Conservation (phyloP, 140 eudicot species). For the Ambrosia hybrid region DNA sequence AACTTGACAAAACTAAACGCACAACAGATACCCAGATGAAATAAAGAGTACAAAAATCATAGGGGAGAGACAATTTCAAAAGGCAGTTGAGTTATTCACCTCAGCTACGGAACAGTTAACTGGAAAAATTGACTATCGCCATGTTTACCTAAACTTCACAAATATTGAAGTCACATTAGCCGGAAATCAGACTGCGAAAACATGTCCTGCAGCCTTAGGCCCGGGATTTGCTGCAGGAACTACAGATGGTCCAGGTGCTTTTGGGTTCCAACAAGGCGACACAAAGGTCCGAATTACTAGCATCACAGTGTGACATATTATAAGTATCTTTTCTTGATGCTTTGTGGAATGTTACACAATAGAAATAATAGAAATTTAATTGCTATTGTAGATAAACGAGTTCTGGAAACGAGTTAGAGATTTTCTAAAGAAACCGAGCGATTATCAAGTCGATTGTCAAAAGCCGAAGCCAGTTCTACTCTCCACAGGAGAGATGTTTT, state of each 20-base stretch:
- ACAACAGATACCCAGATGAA: conserved; percentile 63
- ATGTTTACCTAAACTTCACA: conserved; percentile 53
- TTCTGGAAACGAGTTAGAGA: conserved; percentile 62
- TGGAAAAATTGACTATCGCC: conserved; percentile 64
- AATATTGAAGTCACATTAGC: conserved; percentile 46
- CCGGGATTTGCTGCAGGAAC: conserved; percentile 88
- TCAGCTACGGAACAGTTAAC: conserved; percentile 49
- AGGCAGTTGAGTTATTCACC: conserved; percentile 59
- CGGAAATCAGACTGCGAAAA: conserved; percentile 42
- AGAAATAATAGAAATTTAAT: neutral
- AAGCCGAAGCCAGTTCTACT: conserved; percentile 63
- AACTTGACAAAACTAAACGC: neutral
- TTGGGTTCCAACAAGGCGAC: conserved; percentile 83
- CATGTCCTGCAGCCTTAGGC: conserved; percentile 81
- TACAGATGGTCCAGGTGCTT: conserved; percentile 88
- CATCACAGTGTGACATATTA: neutral
- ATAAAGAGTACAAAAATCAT: conserved; percentile 62
- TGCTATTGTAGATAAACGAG: conserved; percentile 46
- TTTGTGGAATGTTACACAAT: neutral
- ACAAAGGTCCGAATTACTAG: conserved; percentile 40
- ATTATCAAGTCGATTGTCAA: conserved; percentile 66
- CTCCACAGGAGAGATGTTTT: conserved; percentile 67
- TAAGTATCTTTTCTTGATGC: neutral
- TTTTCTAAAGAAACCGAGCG: conserved; percentile 50
- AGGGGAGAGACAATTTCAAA: conserved; percentile 66